phyloP scores from a whole-genome alignment of 2,329 filamentous ascomycete species.

The Hypocreales sp. region DNA sequence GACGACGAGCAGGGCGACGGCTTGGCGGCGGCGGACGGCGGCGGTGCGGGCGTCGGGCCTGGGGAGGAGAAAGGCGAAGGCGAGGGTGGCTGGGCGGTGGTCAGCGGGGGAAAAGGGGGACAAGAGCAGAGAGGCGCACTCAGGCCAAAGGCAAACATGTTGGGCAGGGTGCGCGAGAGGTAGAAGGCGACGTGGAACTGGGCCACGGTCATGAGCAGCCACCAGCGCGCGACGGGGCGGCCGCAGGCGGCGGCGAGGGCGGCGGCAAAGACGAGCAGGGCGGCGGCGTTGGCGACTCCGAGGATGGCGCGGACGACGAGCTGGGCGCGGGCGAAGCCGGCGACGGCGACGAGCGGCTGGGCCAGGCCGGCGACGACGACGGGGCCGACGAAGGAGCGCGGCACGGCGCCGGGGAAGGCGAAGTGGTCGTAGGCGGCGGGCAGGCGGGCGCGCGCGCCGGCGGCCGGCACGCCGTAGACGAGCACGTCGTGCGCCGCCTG shows the following conservation, averaged over 20 bases:
- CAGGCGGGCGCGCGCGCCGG: constrained; percentile 26
- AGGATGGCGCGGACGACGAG: constrained; percentile 59
- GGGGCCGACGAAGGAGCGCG: constrained; percentile 77
- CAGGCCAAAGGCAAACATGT: constrained; percentile 88
- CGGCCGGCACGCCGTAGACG: constrained; percentile 57
- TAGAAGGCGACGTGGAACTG: constrained; percentile 95
- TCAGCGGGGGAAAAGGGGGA: background rate
- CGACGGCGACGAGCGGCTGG: constrained; percentile 45
- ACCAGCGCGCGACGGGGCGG: constrained; percentile 57
- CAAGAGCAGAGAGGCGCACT: no score
- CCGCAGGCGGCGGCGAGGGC: constrained; percentile 56
- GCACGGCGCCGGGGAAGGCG: constrained; percentile 78
- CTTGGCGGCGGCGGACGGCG: constrained; percentile 38
- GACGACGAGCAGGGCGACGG: constrained; percentile 62
- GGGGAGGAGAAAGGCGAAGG: constrained; percentile 33
- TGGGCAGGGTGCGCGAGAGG: constrained; percentile 78
- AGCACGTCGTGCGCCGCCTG: constrained; percentile 88
- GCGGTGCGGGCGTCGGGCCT: constrained; percentile 11
- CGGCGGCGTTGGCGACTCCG: constrained; percentile 57
- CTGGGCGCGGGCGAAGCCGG: constrained; percentile 40
- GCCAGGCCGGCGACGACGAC: constrained; percentile 59
- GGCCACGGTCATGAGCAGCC: constrained; percentile 56
- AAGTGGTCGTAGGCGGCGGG: constrained; percentile 70
- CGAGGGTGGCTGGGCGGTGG: constrained; percentile 42
- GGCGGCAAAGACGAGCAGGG: constrained; percentile 49